These are phyloP conservation scores for Chlorella sp. DNA, from an alignment of 139 green algal genomes.

Conservation along the genomic window DNA sequence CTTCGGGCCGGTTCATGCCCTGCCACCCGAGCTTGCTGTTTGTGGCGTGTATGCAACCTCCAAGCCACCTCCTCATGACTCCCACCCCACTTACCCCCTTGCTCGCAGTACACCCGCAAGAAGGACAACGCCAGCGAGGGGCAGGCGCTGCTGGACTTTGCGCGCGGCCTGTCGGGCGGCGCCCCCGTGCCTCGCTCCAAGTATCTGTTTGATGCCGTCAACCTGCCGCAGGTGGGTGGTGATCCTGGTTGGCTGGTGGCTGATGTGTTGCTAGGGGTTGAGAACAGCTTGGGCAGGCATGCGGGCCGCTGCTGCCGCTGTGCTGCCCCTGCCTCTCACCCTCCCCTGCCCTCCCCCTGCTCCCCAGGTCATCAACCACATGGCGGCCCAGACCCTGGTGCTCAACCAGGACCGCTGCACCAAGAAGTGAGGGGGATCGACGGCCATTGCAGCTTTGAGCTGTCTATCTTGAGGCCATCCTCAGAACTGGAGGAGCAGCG, in stretches of 20 bases:
- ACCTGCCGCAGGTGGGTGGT: constrained; percentile 71
- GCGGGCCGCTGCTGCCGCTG: neutral
- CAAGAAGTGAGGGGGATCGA: constrained; percentile 42
- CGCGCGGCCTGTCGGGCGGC: constrained; percentile 68
- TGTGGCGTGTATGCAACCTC: too few relatives aligned
- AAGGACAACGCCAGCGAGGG: neutral
- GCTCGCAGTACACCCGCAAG: constrained; percentile 40
- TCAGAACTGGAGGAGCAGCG: too few relatives aligned
- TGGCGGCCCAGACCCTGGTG: constrained; percentile 82
- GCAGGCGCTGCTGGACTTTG: constrained; percentile 63
- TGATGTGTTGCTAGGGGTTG: neutral
- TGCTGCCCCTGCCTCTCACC: neutral
- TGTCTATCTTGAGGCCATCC: too few relatives aligned
- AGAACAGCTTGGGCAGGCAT: neutral
- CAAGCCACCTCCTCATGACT: too few relatives aligned
- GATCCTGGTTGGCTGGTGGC: neutral
- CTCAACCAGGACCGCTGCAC: constrained; percentile 92
- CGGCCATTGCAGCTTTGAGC: too few relatives aligned
- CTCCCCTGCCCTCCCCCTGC: neutral
- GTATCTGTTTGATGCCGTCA: constrained; percentile 78
- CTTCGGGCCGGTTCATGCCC: too few relatives aligned
- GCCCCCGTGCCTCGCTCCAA: constrained; percentile 38
- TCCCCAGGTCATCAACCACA: constrained; percentile 75
- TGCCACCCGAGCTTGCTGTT: too few relatives aligned
- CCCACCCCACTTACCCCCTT: neutral